Evolutionary conservation across 2,329 filamentous ascomycete species (phyloP).

Genomic region (Cadophora sp.): DNA sequence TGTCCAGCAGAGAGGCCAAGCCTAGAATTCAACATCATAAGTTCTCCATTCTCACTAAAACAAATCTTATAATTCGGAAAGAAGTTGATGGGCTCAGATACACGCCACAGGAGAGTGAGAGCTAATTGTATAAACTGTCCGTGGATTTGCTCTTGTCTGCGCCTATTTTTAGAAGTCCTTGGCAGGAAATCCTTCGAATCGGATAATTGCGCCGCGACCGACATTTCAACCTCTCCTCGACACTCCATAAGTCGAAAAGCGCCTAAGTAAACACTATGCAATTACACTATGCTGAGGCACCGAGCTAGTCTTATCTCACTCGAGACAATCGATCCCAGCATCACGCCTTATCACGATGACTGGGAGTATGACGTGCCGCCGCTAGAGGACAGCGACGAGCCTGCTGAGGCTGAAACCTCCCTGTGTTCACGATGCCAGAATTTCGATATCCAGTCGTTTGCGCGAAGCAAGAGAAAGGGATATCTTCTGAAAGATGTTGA

Average conservation of each 20-base stretch:
- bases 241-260: neutral
- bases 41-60: too few species aligned
- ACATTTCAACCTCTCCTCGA: neutral
- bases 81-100: too few species aligned
- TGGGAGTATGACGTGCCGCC: conserved; percentile 4
- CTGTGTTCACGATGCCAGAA: conserved; percentile 15
- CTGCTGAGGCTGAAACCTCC: neutral
- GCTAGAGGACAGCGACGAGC: neutral
- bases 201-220: neutral
- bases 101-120: too few species aligned
- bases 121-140: too few species aligned
- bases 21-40: too few species aligned
- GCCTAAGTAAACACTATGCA: neutral
- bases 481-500: conserved; percentile 17
- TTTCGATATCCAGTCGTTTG: conserved; percentile 19
- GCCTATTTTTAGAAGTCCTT: neutral
- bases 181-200: neutral
- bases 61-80: too few species aligned
- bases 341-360: conserved; percentile 10
- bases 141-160: too few species aligned
- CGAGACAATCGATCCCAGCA: neutral
- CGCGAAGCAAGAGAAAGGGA: neutral
- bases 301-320: conserved; percentile 3
- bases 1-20: too few species aligned
- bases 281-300: neutral